Evolutionary conservation across 1,284 basidiomycete species (phyloP).

Genomic region (Heterobasidion parviporum): DNA sequence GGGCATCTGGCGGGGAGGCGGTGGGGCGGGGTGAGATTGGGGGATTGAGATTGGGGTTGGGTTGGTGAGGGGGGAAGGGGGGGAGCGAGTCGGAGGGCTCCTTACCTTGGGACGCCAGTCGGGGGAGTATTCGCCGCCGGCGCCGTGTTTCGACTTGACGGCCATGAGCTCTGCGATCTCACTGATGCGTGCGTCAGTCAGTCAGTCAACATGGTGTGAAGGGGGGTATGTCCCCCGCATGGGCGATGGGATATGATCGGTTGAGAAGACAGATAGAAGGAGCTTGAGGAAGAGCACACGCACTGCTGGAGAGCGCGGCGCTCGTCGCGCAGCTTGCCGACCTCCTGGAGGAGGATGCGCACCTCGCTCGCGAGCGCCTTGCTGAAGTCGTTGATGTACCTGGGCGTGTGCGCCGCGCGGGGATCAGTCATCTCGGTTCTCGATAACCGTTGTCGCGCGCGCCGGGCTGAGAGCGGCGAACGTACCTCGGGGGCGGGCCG

Average conservation of each 20-base stretch:
- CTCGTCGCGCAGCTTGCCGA: slow-evolving; percentile 69
- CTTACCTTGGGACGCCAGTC: slow-evolving; percentile 53
- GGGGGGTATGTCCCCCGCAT: not conserved
- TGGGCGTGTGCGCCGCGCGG: slow-evolving; percentile 14
- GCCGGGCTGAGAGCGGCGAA: not conserved
- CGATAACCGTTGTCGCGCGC: not conserved
- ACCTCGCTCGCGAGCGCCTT: slow-evolving; percentile 30
- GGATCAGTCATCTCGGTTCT: not conserved
- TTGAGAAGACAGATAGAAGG: not conserved
- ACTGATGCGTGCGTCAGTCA: slow-evolving; percentile 25
- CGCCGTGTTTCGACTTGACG: slow-evolving; percentile 66
- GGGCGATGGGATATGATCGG: not conserved
- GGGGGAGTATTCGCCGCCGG: slow-evolving; percentile 59
- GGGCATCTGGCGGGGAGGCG: slow-evolving; percentile 7
- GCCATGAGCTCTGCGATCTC: slow-evolving; percentile 73
- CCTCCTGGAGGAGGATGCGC: slow-evolving; percentile 46
- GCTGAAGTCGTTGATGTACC: slow-evolving; percentile 59
- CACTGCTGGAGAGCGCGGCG: slow-evolving; percentile 61
- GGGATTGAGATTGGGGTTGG: not conserved
- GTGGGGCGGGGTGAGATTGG: not conserved
- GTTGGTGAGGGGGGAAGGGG: not conserved
- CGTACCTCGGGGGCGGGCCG: not conserved
- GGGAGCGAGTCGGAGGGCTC: not conserved
- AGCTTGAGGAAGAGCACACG: slow-evolving; percentile 18
- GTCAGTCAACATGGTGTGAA: not conserved